Base-by-base conservation (phyloP, 305 asterid species). In the Lippia alba region DNA sequence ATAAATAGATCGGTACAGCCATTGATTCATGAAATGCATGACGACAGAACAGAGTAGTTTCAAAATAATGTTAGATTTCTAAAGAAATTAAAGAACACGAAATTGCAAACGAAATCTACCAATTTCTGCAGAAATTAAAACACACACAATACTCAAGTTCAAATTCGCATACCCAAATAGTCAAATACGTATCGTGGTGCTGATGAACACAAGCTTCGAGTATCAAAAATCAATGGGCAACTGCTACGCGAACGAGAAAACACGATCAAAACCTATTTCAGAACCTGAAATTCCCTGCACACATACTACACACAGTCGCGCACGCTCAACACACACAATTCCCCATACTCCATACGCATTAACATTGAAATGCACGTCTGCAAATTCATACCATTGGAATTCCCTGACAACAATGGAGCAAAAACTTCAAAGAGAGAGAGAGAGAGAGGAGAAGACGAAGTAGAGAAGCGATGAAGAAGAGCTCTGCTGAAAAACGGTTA, bases 401-500 rank as follows among this genome's bases (percentile, higher is more conserved):
- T 39, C 59, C 34, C 60, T 55, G 64, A 48, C 44, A 64, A 49
- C 46, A 61, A 46, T 64, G 56, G 78, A 61, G 77, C 51, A 39
- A 44, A 2, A 10, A 11, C 49, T 24, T 1, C 30, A 24, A 3
- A 61, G 74, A 58, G 61, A 67, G 63, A 51, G 34, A 12, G 49
- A 2, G 61, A 9, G 55, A 73, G 58, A 6, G 14, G 70, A 66
- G 74, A 18, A 14, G 64, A 64, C 61, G 66, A 74, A 78, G 71
- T 17, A 70, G 67, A 69, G 58, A 78, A 49, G 51, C 16, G 54
- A 76, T 51, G 81, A 34, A 39, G 61, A 40, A 36, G 68, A 33
- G 73, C 66, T 36, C 41, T 36, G 79, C 70, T 67, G 69, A 5
- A 15, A 67, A 73, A 83, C 85, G 81, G 86, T 84, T 82, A 78